A percentile compares a stretch with the other conserved stretches of the same genome.
phyloP scores from a whole-genome alignment of 2,329 filamentous ascomycete species.

The Plenodomus biglobosus region DNA sequence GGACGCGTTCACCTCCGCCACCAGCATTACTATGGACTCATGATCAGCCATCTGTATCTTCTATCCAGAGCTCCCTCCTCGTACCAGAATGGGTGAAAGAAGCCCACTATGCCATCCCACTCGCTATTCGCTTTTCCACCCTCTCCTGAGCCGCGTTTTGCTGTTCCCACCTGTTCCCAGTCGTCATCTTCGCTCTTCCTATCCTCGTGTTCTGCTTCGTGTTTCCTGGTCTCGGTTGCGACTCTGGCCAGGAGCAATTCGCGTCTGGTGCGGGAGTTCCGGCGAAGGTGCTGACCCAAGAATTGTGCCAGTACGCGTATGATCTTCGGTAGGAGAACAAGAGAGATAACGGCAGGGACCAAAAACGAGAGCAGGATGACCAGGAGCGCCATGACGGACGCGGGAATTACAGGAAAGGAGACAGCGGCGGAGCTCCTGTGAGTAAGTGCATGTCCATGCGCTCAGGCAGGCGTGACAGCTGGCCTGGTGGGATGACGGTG shows the following conservation, averaged over 20 bases:
- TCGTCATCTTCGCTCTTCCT: conserved; percentile 58
- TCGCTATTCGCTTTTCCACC: conserved; percentile 54
- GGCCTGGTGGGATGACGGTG: conserved; percentile 33
- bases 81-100: conserved; percentile 97
- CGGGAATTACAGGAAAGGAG: conserved; percentile 13
- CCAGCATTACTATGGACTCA: conserved; percentile 77
- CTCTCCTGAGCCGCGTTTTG: conserved; percentile 50
- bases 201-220: conserved; percentile 20
- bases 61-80: conserved; percentile 22
- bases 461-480: conserved; percentile 14
- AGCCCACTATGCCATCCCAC: conserved; percentile 86
- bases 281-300: conserved; percentile 36
- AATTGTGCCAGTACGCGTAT: conserved; percentile 31
- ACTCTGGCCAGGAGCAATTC: conserved; percentile 39
- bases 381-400: conserved; percentile 30
- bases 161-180: conserved; percentile 68
- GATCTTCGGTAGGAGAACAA: conserved; percentile 29
- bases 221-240: conserved; percentile 31
- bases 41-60: conserved; percentile 15
- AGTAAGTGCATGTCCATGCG: not conserved
- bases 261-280: conserved; percentile 35
- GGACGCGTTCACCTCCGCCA: conserved; percentile 89
- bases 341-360: conserved; percentile 20
- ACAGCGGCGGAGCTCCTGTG: not conserved
- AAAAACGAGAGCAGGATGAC: conserved; percentile 32